Base-by-base conservation (phyloP, 2,329 filamentous ascomycete genomes). In the Trichoderma cornu-damae region DNA sequence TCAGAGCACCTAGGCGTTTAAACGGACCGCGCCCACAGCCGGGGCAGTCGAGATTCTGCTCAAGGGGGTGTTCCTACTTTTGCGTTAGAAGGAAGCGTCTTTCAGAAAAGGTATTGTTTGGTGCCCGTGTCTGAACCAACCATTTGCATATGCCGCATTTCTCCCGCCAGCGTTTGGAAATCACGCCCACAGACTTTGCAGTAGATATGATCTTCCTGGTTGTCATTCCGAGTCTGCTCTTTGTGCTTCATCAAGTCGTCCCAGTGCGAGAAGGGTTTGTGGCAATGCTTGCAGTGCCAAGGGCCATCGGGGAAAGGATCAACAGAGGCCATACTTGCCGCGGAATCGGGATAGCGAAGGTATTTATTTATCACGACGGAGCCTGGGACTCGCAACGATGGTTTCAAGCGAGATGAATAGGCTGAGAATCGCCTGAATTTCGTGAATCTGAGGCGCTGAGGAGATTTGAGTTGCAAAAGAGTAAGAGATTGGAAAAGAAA, bases 41-140 rank as follows among this genome's bases (percentile, higher is more conserved):
- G 1, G 78, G 77, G 47, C 80, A 83, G 2, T 61, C 46, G 1
- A 83, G 69, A 1, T 72, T 59, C 53, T 79, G 75, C 16, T 67
- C 62, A 11, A 70, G 61, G 5, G 70, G 69, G 57, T 79, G 77
- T 9, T 61, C 48, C 75, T 78, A n/a, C 11, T 12, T 5, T 44
- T 38, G 12, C 5, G 22, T 55, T n/a, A 55, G 24, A 24, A 11
- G 11, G 18, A 32, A 49, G 16, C 44, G 37, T 7, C 12, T n/a
- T 14, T 37, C 4, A 37, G 37, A 52, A 26, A 26, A 8, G n/a
- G 6, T 18, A 35, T 20, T 14, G 16, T 11, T 2, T 24, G 30
- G 26, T 26, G 1, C n/a, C 5, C 11, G 18, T 26, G 16, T 9
- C 3, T 20, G 16, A 11, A 63, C 69, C 26, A 53, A 75, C 73